Evolutionary conservation across 164 flowering plant genomes (phyloP).

Genomic region (Liriodendron chinense): DNA sequence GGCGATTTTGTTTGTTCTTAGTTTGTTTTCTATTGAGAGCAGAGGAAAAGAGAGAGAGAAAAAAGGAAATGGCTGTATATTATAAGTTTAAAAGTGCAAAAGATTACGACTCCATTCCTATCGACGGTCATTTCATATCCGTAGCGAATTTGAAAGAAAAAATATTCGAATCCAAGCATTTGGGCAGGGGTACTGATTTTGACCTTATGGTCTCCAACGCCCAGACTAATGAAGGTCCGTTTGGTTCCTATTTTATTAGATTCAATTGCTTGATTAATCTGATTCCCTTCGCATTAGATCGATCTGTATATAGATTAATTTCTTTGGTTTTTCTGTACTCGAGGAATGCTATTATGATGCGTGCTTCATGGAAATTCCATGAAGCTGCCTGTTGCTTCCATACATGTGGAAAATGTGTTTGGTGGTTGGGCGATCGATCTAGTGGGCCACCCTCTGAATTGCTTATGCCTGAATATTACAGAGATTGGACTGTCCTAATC

Average conservation of each 20-base stretch:
- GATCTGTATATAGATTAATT: background rate
- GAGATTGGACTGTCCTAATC: background rate
- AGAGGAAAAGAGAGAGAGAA: slow-evolving; percentile 11
- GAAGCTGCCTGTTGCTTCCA: background rate
- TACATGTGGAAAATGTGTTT: background rate
- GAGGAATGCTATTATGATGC: background rate
- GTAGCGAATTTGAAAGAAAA: slow-evolving; percentile 89
- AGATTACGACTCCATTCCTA: slow-evolving; percentile 85
- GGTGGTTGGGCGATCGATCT: background rate
- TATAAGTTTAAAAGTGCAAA: slow-evolving; percentile 99
- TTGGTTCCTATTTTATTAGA: slow-evolving; percentile 8
- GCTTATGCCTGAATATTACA: background rate
- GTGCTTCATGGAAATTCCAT: background rate
- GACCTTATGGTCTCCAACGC: slow-evolving; percentile 96
- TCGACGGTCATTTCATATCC: slow-evolving; percentile 94
- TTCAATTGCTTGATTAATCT: background rate
- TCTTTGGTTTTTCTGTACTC: background rate
- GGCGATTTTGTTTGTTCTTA: slow-evolving; percentile 3
- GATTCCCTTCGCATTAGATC: background rate
- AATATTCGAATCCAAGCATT: slow-evolving; percentile 97
- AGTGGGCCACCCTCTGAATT: background rate
- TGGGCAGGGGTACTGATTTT: slow-evolving; percentile 95
- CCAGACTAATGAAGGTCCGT: slow-evolving; percentile 98
- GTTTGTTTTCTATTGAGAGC: background rate
- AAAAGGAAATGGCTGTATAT: slow-evolving; percentile 72